Evolutionary conservation across 2,329 filamentous ascomycete species (phyloP).

Genomic region (Annulohypoxylon truncatum): DNA sequence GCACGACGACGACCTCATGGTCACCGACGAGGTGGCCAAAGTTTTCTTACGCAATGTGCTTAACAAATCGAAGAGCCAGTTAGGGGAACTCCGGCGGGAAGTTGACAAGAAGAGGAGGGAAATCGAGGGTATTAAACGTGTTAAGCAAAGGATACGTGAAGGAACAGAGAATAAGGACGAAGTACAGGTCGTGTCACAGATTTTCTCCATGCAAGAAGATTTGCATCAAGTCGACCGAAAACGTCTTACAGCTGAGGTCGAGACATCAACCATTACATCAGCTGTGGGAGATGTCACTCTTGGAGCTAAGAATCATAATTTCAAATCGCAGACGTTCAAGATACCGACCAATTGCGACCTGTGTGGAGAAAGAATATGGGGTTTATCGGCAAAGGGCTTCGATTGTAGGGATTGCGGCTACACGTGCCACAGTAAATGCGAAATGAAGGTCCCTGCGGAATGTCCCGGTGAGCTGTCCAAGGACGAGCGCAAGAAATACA

Average conservation of each 20-base stretch:
- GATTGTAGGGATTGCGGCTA: constrained; percentile 97
- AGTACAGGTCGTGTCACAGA: constrained; percentile 82
- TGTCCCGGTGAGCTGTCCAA: constrained; percentile 95
- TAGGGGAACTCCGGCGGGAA: constrained; percentile 83
- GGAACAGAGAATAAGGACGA: constrained; percentile 91
- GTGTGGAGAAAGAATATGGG: constrained; percentile 97
- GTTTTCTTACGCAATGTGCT: constrained; percentile 92
- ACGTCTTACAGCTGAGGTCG: constrained; percentile 88
- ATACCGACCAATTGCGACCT: constrained; percentile 98
- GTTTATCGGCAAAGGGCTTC: constrained; percentile 93
- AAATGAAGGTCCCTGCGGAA: constrained; percentile 97
- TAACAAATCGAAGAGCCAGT: constrained; percentile 86
- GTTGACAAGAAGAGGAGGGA: constrained; percentile 88
- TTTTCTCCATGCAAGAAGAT: constrained; percentile 86
- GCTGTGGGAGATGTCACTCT: constrained; percentile 92
- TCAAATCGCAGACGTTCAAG: constrained; percentile 99
- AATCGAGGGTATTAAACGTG: constrained; percentile 79
- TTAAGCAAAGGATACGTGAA: constrained; percentile 81
- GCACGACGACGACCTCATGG: constrained; percentile 91
- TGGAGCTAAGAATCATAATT: constrained; percentile 94
- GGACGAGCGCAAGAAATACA: constrained; percentile 95
- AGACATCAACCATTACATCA: constrained; percentile 91
- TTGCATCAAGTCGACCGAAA: constrained; percentile 87
- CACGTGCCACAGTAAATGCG: constrained; percentile 97
- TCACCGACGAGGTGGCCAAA: constrained; percentile 87